Evolutionary conservation across 2,329 filamentous ascomycete species (phyloP), one percentile per base, ranked within the genome.

Genomic region (Endothia cerciana): DNA sequence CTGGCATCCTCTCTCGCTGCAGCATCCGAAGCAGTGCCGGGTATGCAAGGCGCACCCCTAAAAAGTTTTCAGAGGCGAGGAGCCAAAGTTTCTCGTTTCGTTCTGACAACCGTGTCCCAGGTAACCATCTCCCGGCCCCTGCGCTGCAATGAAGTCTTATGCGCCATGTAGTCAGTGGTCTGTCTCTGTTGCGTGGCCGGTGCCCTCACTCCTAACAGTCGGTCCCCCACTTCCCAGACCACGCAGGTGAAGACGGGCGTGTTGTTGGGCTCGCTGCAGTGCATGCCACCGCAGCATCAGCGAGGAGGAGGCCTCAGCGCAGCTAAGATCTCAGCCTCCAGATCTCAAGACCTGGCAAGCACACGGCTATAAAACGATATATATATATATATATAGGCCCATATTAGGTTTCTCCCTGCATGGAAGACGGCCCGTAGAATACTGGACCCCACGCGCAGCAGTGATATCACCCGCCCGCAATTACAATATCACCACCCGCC

Each of bases 21-120:
- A 59, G 40, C 40, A 59, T n/a, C 57, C 40, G 40, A 28, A 45
- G 56, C 56, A 25, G 22, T 17, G 3, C 38, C 36, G 38, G 56
- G 33, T 58, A 59, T 43, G 36, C 57, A 45, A 41, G 38, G 57
- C 38, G 57, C 57, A 22, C 40, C 19, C 10, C n/a, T 25, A 43
- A 58, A 36, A 36, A 10, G 6, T 17, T 25, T 58, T 10, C 11
- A 25, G 22, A 51, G 17, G 47, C 41, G 47, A 30, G 47, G 25
- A 30, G 47, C 28, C 49, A 13, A 30, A 25, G n/a, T 45, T 51
- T 5, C 22, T 30, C 8, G 15, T 55, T 36, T 55, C 28, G 3
- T 49, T 28, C 22, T 49, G 22, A 49, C 22, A 49, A 28, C 47
- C 47, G 47, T 49, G 47, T 22, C 25, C 47, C 25, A 49, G 47